Percentiles rank a stretch among this genome's conserved stretches.
These are phyloP conservation scores for Ligustrum vulgare DNA, from an alignment of 257 asterid genomes.

Conservation along the genomic window DNA sequence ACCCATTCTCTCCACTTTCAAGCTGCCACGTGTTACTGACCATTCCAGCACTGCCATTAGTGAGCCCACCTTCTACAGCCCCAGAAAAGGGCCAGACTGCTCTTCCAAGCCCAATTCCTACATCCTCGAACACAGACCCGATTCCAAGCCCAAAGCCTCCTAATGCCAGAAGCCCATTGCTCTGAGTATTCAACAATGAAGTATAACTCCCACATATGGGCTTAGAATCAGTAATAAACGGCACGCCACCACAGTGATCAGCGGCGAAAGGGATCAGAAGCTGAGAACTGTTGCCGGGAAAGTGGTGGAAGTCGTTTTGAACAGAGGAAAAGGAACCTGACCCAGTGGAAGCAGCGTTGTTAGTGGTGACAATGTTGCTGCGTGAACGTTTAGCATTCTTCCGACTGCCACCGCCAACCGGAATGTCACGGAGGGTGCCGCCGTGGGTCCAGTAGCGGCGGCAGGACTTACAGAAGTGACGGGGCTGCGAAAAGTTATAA, in stretches of 20 bases:
- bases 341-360: conserved; percentile 8
- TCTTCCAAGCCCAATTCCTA: conserved; percentile 69
- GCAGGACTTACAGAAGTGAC: conserved; percentile 92
- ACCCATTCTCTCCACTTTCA: conserved; percentile 55
- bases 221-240: conserved; percentile 23
- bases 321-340: conserved; percentile 24
- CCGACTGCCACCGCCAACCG: conserved; percentile 91
- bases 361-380: conserved; percentile 10
- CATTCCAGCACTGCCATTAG: conserved; percentile 24
- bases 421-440: conserved; percentile 90
- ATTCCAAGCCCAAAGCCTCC: conserved; percentile 66
- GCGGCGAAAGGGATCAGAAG: conserved; percentile 40
- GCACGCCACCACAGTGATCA: conserved; percentile 35
- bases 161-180: conserved; percentile 52
- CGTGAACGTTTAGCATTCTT: conserved; percentile 89
- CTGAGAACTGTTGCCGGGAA: conserved; percentile 35
- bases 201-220: conserved; percentile 62
- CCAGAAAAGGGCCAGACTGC: conserved; percentile 62
- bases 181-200: conserved; percentile 61
- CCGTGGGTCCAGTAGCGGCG: conserved; percentile 99
- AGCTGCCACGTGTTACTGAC: conserved; percentile 65
- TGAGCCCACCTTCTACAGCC: conserved; percentile 41
- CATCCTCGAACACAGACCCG: conserved; percentile 51
- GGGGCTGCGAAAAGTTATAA: conserved; percentile 91
- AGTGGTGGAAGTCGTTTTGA: conserved; percentile 53